Evolutionary conservation across 306 rosid genomes (phyloP), one percentile per base, ranked within the genome.

Genomic region (Castanopsis chinensis): DNA sequence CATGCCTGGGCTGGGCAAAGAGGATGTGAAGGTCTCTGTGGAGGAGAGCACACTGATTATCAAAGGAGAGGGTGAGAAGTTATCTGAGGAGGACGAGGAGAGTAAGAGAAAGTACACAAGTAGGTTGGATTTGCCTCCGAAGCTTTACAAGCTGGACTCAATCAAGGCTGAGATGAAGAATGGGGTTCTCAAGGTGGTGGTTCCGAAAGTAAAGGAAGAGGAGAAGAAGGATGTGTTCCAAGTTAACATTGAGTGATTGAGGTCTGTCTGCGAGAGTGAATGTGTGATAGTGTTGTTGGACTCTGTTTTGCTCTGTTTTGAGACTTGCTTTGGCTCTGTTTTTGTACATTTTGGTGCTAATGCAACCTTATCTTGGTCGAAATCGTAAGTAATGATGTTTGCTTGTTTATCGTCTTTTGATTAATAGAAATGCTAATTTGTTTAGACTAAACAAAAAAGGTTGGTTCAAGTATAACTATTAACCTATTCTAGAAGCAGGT

Each of bases 151-250:
- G 86, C 45, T 88, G 0, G 89, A 89, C 13, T 79, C 88, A 3
- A 89, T 94, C 69, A 92, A 75, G 68, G 98, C 97, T 5, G 97
- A 92, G 83, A 94, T 92, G 92, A 92, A 92, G 58, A 90, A 92
- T 35, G 98, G 98, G 20, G 93, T 94, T 70, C 86, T 92, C 27
- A 94, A 84, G 78, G 65, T 94, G 10, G 9, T 14, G 71, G 83
- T 90, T 69, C 96, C 94, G 0, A 92, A 90, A 56, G 84, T 90
- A 18, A 85, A 83, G 75, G 90, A 85, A 52, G 96, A 92, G 14
- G 90, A 92, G 72, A 87, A 88, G 76, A 82, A 55, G 19, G 87
- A 88, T 32, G 92, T 90, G 1, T 64, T 52, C 41, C 83, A 84
- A 10, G 87, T 90, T 3, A 80, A 75, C 3, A 58, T 93, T 9